These are phyloP conservation scores for Aspergillus fumigatus DNA, from an alignment of 2,329 filamentous ascomycete species.

Conservation along the genomic window DNA sequence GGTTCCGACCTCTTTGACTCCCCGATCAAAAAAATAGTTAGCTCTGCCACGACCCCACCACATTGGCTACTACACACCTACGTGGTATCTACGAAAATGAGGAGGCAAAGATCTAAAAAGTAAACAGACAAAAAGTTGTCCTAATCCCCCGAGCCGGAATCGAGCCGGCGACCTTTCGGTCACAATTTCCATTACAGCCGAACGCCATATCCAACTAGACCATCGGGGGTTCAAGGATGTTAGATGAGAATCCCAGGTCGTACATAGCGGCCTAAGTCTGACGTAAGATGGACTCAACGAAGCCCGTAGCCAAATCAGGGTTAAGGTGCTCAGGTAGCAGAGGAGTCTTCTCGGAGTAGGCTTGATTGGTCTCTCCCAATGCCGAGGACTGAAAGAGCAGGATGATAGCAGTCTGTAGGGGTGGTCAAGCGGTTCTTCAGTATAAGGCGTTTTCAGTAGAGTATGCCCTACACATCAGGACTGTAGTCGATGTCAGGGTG, in stretches of 20 bases:
- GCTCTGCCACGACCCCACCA: too few relatives aligned
- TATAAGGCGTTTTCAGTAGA: too few relatives aligned
- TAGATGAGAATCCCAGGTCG: accelerated
- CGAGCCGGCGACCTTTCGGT: not conserved
- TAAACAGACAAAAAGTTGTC: not conserved
- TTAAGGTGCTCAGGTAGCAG: not conserved
- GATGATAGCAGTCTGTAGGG: too few relatives aligned
- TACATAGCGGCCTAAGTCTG: not conserved
- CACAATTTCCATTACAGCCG: not conserved
- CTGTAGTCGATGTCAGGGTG: too few relatives aligned
- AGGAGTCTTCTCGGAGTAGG: not conserved
- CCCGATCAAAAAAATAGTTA: too few relatives aligned
- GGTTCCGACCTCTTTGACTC: too few relatives aligned
- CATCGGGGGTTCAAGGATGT: not conserved
- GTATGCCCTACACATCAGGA: too few relatives aligned
- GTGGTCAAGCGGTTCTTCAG: too few relatives aligned
- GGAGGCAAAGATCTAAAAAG: not conserved
- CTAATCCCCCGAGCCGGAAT: not conserved
- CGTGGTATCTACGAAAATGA: not conserved
- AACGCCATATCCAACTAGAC: not conserved
- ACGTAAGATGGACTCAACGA: not conserved
- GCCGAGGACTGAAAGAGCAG: too few relatives aligned
- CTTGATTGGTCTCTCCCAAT: not conserved
- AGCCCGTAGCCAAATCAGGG: not conserved
- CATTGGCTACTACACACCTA: too few relatives aligned